Conservation (phyloP, 176 grass and related monocot species). For the Poa pratensis region DNA sequence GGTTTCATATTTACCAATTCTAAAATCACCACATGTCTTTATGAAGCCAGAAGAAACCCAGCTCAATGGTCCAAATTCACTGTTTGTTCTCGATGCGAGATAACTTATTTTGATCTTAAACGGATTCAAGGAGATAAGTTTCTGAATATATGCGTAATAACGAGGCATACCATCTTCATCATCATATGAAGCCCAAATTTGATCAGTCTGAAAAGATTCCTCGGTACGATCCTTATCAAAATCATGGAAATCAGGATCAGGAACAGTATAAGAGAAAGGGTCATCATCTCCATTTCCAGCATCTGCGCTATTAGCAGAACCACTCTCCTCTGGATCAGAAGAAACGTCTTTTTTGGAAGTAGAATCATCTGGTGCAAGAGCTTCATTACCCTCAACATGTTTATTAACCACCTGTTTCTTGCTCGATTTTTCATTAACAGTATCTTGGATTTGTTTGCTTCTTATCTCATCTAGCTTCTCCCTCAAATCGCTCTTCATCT, state of each 20-base stretch:
- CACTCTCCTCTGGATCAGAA: constrained; percentile 35
- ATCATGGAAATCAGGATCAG: constrained; percentile 80
- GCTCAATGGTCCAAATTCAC: constrained; percentile 58
- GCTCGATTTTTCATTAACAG: constrained; percentile 25
- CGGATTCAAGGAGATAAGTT: constrained; percentile 60
- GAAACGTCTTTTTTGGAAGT: constrained; percentile 26
- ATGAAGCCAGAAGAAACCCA: constrained; percentile 69
- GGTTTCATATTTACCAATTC: constrained; percentile 52
- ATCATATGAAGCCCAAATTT: constrained; percentile 79
- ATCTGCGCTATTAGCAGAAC: constrained; percentile 20
- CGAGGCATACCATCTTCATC: constrained; percentile 76
- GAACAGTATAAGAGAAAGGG: constrained; percentile 54
- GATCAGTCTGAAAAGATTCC: constrained; percentile 52
- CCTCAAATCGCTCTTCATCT: constrained; percentile 26
- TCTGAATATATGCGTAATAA: constrained; percentile 67
- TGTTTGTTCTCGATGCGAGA: constrained; percentile 58
- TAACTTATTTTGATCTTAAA: constrained; percentile 63
- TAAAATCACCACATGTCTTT: constrained; percentile 70
- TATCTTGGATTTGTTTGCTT: constrained; percentile 30
- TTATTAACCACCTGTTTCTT: constrained; percentile 39
- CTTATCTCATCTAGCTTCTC: constrained; percentile 42
- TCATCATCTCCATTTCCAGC: constrained; percentile 51
- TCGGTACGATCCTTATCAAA: constrained; percentile 62
- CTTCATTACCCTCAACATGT: constrained; percentile 42
- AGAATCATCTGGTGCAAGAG: constrained; percentile 34